A percentile compares a stretch with the other conserved stretches of the same genome.
phyloP scores from a whole-genome alignment of 2,329 filamentous ascomycete species.

The Exutisphaerella laricina region DNA sequence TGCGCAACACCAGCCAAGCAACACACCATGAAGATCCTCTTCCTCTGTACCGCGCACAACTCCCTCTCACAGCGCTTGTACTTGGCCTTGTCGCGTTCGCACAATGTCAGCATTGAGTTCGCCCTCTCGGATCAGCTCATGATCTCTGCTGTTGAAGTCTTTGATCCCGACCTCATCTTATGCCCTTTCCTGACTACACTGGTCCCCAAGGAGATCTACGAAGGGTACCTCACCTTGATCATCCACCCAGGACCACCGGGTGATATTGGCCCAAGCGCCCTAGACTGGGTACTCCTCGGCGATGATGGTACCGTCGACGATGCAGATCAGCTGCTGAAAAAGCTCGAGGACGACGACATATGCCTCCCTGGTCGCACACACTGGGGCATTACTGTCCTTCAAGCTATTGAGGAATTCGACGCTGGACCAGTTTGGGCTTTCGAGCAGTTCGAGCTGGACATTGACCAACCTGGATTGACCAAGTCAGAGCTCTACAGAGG shows the following conservation, averaged over 20 bases:
- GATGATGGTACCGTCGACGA: slow-evolving; percentile 37
- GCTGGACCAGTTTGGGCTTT: slow-evolving; percentile 44
- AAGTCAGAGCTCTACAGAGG: slow-evolving; percentile 41
- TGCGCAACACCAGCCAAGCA: neutral
- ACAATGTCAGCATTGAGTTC: slow-evolving; percentile 40
- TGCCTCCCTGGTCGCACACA: slow-evolving; percentile 34
- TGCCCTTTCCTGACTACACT: slow-evolving; percentile 40
- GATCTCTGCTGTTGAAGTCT: slow-evolving; percentile 37
- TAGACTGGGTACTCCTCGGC: slow-evolving; percentile 42
- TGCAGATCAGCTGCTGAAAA: slow-evolving; percentile 28
- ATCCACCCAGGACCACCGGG: slow-evolving; percentile 41
- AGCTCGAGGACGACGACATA: slow-evolving; percentile 23
- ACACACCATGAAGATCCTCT: slow-evolving; percentile 38
- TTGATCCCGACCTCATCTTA: slow-evolving; percentile 38
- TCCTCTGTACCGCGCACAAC: slow-evolving; percentile 44
- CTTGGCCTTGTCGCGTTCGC: slow-evolving; percentile 34
- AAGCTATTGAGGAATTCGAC: slow-evolving; percentile 40
- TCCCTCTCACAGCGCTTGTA: slow-evolving; percentile 40
- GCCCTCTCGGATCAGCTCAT: slow-evolving; percentile 32
- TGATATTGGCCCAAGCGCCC: slow-evolving; percentile 39
- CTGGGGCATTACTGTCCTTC: slow-evolving; percentile 39
- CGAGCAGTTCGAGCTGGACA: slow-evolving; percentile 40
- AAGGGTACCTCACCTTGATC: slow-evolving; percentile 37
- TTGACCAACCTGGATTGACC: slow-evolving; percentile 37
- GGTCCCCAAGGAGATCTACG: slow-evolving; percentile 37